These are phyloP conservation scores for Clonostachys sp. DNA, from an alignment of 2,329 filamentous ascomycete species.

Conservation along the genomic window DNA sequence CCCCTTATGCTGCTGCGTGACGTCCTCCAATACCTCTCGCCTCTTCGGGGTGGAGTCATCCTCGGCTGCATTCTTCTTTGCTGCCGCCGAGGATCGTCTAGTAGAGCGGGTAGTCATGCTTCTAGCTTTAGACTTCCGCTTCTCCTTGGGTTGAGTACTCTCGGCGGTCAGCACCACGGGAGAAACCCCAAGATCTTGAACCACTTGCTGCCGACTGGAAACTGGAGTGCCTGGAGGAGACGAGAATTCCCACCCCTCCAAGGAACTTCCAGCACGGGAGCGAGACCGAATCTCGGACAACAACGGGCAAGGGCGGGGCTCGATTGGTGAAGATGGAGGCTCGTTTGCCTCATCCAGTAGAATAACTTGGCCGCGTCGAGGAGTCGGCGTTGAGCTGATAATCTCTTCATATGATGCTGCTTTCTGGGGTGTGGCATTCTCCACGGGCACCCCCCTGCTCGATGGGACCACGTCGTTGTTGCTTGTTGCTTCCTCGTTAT, in stretches of 20 bases:
- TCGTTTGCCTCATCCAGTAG: slow-evolving; percentile 45
- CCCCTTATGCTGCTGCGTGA: too few species aligned
- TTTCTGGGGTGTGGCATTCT: slow-evolving; percentile 40
- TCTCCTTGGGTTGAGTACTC: slow-evolving; percentile 5
- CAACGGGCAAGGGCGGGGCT: slow-evolving; percentile 47
- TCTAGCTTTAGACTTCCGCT: background rate
- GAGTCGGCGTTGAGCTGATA: slow-evolving; percentile 57
- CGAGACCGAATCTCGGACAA: slow-evolving; percentile 46
- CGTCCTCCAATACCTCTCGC: too few species aligned
- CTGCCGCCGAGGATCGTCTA: too few species aligned
- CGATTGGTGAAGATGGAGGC: slow-evolving; percentile 54
- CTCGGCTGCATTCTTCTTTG: background rate
- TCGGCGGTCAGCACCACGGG: slow-evolving; percentile 5
- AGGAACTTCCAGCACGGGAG: slow-evolving; percentile 24
- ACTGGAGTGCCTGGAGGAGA: slow-evolving; percentile 51
- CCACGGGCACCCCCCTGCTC: slow-evolving; percentile 9
- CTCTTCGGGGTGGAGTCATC: slow-evolving; percentile 3
- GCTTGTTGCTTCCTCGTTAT: slow-evolving; percentile 5
- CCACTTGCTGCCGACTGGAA: slow-evolving; percentile 16
- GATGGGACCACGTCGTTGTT: slow-evolving; percentile 1
- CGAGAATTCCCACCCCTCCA: slow-evolving; percentile 49
- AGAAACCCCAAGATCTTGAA: slow-evolving; percentile 6
- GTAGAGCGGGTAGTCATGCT: too few species aligned
- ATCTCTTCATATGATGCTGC: slow-evolving; percentile 41
- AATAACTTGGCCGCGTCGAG: slow-evolving; percentile 47